These are phyloP conservation scores for Morella rubra DNA, from an alignment of 306 rosid species.

Conservation along the genomic window DNA sequence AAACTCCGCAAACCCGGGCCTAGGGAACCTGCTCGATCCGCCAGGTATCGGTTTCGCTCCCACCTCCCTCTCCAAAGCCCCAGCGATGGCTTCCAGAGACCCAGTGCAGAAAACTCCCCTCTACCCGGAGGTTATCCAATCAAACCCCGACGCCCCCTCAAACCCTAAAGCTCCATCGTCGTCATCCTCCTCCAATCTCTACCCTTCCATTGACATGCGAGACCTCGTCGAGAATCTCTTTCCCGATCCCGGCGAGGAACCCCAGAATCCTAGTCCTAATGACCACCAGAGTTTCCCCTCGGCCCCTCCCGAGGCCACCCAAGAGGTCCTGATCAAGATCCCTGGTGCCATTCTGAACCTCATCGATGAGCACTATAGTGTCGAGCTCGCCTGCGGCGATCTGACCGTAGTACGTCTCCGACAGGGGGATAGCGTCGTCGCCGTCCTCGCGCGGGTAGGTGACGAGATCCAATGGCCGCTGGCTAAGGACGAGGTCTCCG, in stretches of 20 bases:
- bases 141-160: too few species aligned
- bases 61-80: too few species aligned
- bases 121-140: too few species aligned
- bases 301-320: constrained; percentile 55
- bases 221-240: constrained; percentile 57
- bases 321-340: constrained; percentile 54
- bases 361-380: constrained; percentile 71
- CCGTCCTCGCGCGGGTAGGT: constrained; percentile 58
- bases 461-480: constrained; percentile 89
- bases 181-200: constrained; percentile 35
- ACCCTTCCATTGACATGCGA: constrained; percentile 52
- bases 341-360: constrained; percentile 86
- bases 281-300: constrained; percentile 23
- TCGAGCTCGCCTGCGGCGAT: constrained; percentile 81
- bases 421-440: constrained; percentile 57
- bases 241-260: constrained; percentile 22
- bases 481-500: constrained; percentile 59
- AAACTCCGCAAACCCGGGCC: too few species aligned
- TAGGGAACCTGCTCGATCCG: too few species aligned
- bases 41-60: too few species aligned
- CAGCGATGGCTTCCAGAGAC: too few species aligned
- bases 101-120: too few species aligned
- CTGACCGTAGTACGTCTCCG: constrained; percentile 52
- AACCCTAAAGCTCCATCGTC: too few species aligned
- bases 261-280: background rate